These are phyloP conservation scores for Monilinia laxa DNA, from an alignment of 2,329 filamentous ascomycete genomes.

Conservation along the genomic window DNA sequence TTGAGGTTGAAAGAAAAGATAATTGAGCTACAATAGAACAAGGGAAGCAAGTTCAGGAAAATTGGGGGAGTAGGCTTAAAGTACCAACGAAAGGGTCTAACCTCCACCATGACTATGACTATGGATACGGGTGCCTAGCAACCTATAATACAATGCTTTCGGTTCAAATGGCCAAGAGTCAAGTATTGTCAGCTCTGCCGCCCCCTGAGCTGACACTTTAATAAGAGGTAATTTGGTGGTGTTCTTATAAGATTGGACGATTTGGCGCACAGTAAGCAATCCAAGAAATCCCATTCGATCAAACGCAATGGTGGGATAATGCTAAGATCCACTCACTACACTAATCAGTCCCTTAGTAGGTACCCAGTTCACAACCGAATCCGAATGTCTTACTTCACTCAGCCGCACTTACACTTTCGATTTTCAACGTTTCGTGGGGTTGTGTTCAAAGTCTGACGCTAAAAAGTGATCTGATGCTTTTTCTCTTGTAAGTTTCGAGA, in stretches of 20 bases:
- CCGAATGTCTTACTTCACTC: background rate
- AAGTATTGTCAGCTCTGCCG: background rate
- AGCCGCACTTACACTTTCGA: conserved; percentile 7
- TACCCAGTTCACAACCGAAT: too few species aligned
- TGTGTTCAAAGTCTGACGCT: background rate
- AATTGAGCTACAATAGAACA: background rate
- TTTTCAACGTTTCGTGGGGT: background rate
- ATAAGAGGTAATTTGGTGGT: background rate
- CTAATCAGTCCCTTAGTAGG: too few species aligned
- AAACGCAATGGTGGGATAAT: conserved; percentile 4
- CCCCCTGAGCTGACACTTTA: background rate
- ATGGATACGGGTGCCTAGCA: conserved; percentile 14
- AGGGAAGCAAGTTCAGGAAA: background rate
- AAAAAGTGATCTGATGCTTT: background rate
- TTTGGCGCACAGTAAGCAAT: background rate
- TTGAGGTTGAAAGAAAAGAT: background rate
- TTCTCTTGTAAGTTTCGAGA: background rate
- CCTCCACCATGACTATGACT: background rate
- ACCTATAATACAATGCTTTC: background rate
- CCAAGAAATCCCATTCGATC: background rate
- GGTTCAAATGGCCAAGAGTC: background rate
- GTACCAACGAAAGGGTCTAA: background rate
- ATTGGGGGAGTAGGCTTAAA: background rate
- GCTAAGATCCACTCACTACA: background rate
- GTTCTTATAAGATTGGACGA: background rate